These are phyloP conservation scores for Aspergillus phoenicis DNA, from an alignment of 2,329 filamentous ascomycete species.

Conservation along the genomic window DNA sequence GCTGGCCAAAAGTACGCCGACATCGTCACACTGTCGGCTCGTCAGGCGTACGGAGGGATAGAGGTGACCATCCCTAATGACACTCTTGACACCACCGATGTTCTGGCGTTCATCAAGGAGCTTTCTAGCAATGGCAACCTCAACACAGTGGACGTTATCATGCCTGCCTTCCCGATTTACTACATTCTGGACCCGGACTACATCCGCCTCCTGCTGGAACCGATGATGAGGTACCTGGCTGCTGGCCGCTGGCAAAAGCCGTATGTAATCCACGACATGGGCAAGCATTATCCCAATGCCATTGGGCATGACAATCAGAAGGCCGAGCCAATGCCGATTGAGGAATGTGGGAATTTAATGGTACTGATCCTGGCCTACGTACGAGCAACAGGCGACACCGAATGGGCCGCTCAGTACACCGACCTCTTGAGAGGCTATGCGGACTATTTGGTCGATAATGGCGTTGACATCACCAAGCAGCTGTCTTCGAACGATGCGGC, in stretches of 20 bases:
- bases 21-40: constrained; percentile 44
- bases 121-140: constrained; percentile 48
- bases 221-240: constrained; percentile 47
- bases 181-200: constrained; percentile 47
- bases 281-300: constrained; percentile 45
- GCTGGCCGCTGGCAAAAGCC: constrained; percentile 42
- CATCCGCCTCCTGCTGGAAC: constrained; percentile 48
- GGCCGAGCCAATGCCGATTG: constrained; percentile 48
- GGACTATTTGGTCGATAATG: constrained; percentile 46
- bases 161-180: constrained; percentile 47
- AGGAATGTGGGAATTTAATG: constrained; percentile 46
- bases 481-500: constrained; percentile 49
- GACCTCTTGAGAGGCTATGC: constrained; percentile 41
- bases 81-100: constrained; percentile 33
- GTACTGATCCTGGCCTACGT: constrained; percentile 44
- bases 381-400: constrained; percentile 41
- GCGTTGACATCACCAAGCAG: constrained; percentile 44
- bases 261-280: constrained; percentile 47
- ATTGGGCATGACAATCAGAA: constrained; percentile 42
- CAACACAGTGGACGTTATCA: constrained; percentile 49
- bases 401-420: constrained; percentile 41
- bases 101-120: constrained; percentile 47
- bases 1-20: constrained; percentile 46
- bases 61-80: constrained; percentile 43
- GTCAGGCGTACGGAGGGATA: constrained; percentile 47